Evolutionary conservation across 768 basidiomycete genomes (phyloP), one percentile per base, ranked within the genome.

Genomic region (Mycena capillaripes): DNA sequence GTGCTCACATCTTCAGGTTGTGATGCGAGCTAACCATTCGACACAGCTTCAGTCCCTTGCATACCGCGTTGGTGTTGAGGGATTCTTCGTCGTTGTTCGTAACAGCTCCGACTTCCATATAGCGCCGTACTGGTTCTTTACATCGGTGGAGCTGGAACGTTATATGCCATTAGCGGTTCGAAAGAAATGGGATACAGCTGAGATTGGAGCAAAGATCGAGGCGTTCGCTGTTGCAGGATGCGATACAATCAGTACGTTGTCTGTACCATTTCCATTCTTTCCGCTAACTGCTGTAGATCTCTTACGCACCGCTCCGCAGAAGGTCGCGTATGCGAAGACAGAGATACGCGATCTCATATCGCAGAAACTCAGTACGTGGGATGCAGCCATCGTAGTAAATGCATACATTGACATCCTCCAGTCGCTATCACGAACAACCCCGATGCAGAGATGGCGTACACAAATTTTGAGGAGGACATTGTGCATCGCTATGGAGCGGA

Each of bases 371-470:
- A n/a, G 57, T 59, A 10, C 7, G 38, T 59, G 8, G 19, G 1
- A 10, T 11, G 21, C n/a, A 9, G 8, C 19, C 21, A 14, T 12
- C 16, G 23, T 25, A n/a, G 12, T n/a, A n/a, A n/a, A 40, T 40
- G 34, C 23, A 0, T 59, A 2, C 42, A 21, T 9, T 59, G 8
- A 59, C 25, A 5, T 42, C 1, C 8, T 2, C 1, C 30, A 75
- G 74, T 55, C 5, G 16, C 38, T 48, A 76, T 60, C 42, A 73
- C 52, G 44, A 75, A 76, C 11, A 70, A 73, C 17, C 58, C 64
- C 0, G 60, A 71, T 0, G 75, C 73, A 0, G 34, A 60, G 1
- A 76, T 79, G 76, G 69, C 77, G n/a, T 79, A 79, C 34, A 16
- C 50, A 7, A 55, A 68, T 11, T 77, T 76, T 42, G 72, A 79